Percentiles rank a stretch among this genome's conserved stretches.
Evolutionary conservation across 257 asterid species (phyloP).

Genomic region (Eustoma russellianum): DNA sequence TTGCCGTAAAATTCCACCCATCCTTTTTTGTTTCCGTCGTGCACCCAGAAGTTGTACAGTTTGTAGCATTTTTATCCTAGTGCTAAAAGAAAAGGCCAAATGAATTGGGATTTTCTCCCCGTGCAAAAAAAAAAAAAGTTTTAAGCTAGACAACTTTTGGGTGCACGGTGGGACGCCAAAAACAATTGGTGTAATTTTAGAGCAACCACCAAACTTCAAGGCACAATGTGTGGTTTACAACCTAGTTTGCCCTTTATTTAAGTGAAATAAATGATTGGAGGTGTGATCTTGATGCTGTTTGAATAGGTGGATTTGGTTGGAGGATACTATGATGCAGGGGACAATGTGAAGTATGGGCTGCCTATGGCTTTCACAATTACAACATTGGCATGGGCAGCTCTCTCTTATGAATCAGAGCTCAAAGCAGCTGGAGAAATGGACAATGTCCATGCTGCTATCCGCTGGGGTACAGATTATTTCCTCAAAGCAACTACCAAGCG

Average conservation of each 20-base stretch:
- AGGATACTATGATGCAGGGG: slow-evolving; percentile 87
- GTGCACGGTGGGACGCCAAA: too few relatives aligned
- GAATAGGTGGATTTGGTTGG: slow-evolving; percentile 76
- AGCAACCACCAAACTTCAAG: too few relatives aligned
- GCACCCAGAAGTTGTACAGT: too few relatives aligned
- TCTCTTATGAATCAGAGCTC: slow-evolving; percentile 31
- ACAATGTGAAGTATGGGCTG: slow-evolving; percentile 69
- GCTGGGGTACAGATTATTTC: slow-evolving; percentile 72
- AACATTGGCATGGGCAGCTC: slow-evolving; percentile 65
- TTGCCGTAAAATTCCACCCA: too few relatives aligned
- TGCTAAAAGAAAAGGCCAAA: too few relatives aligned
- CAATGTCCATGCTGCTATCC: slow-evolving; percentile 34
- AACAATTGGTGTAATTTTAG: too few relatives aligned
- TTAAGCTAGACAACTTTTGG: too few relatives aligned
- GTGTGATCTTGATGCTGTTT: not conserved
- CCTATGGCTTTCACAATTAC: slow-evolving; percentile 86
- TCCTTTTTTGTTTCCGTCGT: too few relatives aligned
- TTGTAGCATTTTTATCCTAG: too few relatives aligned
- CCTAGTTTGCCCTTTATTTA: not conserved
- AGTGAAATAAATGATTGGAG: not conserved
- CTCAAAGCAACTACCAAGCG: slow-evolving; percentile 46
- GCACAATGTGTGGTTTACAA: too few relatives aligned
- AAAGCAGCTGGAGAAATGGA: slow-evolving; percentile 51
- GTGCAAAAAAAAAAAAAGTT: too few relatives aligned
- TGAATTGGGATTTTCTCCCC: too few relatives aligned